Percentiles rank a stretch among this genome's conserved stretches.
Evolutionary conservation across 768 basidiomycete species (phyloP).

Genomic region (Naganishia kalamii): DNA sequence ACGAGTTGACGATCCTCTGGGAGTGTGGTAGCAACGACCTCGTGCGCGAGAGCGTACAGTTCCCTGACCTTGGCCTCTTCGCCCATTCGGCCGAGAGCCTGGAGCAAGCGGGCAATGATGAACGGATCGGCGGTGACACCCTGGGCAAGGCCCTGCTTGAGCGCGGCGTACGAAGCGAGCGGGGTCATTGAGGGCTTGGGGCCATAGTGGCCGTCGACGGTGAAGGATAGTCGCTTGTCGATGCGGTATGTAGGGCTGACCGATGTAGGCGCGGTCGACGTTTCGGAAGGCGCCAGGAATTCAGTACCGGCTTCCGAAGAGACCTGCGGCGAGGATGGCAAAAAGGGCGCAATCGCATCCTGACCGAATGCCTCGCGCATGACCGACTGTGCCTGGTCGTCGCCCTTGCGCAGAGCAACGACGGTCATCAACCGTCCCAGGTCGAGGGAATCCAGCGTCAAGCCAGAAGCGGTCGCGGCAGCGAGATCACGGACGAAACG

Average conservation of each 20-base stretch:
- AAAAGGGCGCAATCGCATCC: not conserved
- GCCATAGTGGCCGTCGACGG: slow-evolving; percentile 27
- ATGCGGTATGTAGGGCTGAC: slow-evolving; percentile 19
- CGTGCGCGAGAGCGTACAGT: slow-evolving; percentile 65
- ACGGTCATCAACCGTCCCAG: slow-evolving; percentile 8
- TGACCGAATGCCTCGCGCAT: not conserved
- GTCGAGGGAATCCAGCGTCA: not conserved
- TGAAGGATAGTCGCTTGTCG: not conserved
- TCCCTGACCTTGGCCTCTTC: slow-evolving; percentile 59
- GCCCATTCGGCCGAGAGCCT: slow-evolving; percentile 60
- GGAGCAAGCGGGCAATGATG: slow-evolving; percentile 60
- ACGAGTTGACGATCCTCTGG: slow-evolving; percentile 52
- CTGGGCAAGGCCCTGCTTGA: slow-evolving; percentile 36
- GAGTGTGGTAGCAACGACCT: slow-evolving; percentile 52
- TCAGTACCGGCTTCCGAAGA: slow-evolving; percentile 10
- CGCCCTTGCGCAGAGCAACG: slow-evolving; percentile 4
- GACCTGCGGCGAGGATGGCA: not conserved
- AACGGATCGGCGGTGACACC: slow-evolving; percentile 42
- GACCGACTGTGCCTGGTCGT: not conserved
- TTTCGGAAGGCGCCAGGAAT: not conserved
- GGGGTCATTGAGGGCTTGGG: slow-evolving; percentile 37
- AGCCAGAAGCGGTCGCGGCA: slow-evolving; percentile 2
- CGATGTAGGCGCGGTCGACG: slow-evolving; percentile 22
- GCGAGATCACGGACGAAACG: slow-evolving; percentile 23
- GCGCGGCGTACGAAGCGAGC: slow-evolving; percentile 52